These are phyloP conservation scores for Capsella rubella DNA, from an alignment of 441 rosid species.

Conservation along the genomic window DNA sequence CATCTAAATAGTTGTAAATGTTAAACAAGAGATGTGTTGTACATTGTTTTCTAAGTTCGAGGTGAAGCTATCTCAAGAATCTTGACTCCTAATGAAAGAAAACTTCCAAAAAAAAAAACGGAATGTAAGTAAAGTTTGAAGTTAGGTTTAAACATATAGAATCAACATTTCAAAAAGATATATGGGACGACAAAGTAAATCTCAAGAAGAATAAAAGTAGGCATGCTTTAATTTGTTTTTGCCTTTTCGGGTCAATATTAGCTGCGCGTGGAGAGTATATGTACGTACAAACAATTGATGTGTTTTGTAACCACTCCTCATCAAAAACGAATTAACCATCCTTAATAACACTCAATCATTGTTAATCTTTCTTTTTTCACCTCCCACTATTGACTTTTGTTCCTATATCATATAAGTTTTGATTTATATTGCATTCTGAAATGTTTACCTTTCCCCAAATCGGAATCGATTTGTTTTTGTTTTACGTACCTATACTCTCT, in stretches of 20 bases:
- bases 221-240: constrained; percentile 25
- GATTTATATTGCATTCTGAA: constrained; percentile 7
- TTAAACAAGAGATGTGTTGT: not conserved
- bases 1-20: not conserved
- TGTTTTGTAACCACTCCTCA: constrained; percentile 41
- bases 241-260: constrained; percentile 31
- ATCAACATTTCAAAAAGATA: constrained; percentile 10
- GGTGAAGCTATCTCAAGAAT: not conserved
- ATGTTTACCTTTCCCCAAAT: not conserved
- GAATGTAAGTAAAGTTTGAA: constrained; percentile 6
- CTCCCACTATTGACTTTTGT: constrained; percentile 38
- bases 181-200: constrained; percentile 37
- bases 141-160: constrained; percentile 13
- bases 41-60: not conserved
- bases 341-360: constrained; percentile 28
- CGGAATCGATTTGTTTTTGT: not conserved
- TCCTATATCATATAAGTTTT: not conserved
- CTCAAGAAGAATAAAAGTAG: constrained; percentile 35
- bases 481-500: not conserved
- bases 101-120: not conserved
- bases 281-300: constrained; percentile 41
- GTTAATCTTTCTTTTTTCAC: constrained; percentile 15
- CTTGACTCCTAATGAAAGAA: not conserved
- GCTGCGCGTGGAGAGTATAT: constrained; percentile 43
- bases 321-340: constrained; percentile 36